phyloP scores from a whole-genome alignment of 2,329 filamentous ascomycete genomes.

The Botrytis pseudocinerea region DNA sequence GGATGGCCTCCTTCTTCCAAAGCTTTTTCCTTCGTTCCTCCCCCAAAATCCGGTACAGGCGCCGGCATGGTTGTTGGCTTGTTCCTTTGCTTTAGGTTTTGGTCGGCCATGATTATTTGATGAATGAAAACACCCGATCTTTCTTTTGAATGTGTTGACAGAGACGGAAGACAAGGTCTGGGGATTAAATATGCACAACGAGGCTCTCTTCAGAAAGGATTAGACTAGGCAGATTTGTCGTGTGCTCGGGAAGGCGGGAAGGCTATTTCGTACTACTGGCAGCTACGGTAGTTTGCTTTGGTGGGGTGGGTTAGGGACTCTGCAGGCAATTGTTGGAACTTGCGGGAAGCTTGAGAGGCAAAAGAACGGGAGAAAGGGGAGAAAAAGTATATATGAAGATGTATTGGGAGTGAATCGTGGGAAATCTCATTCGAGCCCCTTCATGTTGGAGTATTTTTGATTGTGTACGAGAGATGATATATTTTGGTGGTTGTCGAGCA shows the following conservation, averaged over 20 bases:
- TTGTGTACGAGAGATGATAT: background rate
- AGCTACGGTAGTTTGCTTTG: background rate
- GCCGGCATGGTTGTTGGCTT: constrained; percentile 22
- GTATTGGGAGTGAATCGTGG: background rate
- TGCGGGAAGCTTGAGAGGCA: background rate
- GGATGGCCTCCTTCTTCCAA: constrained; percentile 37
- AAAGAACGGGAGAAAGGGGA: background rate
- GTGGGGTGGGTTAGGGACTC: background rate
- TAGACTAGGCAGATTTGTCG: constrained; percentile 13
- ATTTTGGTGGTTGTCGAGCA: background rate
- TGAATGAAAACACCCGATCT: background rate
- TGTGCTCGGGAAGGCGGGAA: constrained; percentile 16
- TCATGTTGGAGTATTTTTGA: background rate
- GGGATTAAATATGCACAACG: background rate
- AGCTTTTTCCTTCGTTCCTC: constrained; percentile 27
- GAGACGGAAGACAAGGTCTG: background rate
- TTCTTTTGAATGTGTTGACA: background rate
- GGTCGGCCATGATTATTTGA: constrained; percentile 31
- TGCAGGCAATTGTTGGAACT: background rate
- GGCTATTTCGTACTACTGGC: background rate
- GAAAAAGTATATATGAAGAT: background rate
- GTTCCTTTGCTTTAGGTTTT: constrained; percentile 35
- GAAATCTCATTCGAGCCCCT: background rate
- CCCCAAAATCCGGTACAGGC: constrained; percentile 23
- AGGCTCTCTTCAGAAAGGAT: background rate